Evolutionary conservation across 2,329 filamentous ascomycete species (phyloP), one percentile per base, ranked within the genome.

Genomic region (Dactylella cylindrospora): DNA sequence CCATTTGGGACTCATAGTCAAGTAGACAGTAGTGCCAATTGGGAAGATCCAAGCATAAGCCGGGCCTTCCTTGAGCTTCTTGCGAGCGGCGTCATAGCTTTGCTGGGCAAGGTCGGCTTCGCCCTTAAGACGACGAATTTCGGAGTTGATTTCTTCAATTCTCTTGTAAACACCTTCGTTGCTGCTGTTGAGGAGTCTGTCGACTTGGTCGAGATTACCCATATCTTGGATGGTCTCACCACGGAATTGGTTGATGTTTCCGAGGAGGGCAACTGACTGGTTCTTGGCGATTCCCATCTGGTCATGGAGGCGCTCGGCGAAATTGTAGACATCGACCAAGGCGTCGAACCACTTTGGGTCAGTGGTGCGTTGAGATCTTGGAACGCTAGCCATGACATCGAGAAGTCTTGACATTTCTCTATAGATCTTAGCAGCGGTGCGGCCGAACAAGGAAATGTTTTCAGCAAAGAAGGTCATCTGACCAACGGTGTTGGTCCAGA

Each of bases 391-490:
- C 41, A 53, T 53, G 2, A 43, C 13, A 20, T 53, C 47, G 5
- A 61, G 41, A 17, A 41, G 49, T 6, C 33, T 39, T 5, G 33
- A 29, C 26, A 61, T 49, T 28, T 61, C 55, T 36, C 33, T n/a
- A 13, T 61, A 61, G 5, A 53, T 44, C 28, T 43, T 53, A 1
- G 22, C 35, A 1, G 55, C 55, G 26, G 36, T 53, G 1, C 55
- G 55, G 7, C 55, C 55, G 10, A 61, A 61, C 2, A 61, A 33
- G 29, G 47, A 49, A 32, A 61, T 61, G 19, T 61, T 61, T 23
- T 61, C 55, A 7, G 55, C 55, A 35, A 61, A 61, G 15, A 53
- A 35, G 7, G 55, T 53, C 55, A 61, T 61, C 13, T 53, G 55
- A 19, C 55, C 55, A 7, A 61, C 49, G 0, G 55, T 61, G 20